Percentiles rank a stretch among this genome's conserved stretches.
phyloP scores from a whole-genome alignment of 208 protist species.

The Trypanosoma conorhini region DNA sequence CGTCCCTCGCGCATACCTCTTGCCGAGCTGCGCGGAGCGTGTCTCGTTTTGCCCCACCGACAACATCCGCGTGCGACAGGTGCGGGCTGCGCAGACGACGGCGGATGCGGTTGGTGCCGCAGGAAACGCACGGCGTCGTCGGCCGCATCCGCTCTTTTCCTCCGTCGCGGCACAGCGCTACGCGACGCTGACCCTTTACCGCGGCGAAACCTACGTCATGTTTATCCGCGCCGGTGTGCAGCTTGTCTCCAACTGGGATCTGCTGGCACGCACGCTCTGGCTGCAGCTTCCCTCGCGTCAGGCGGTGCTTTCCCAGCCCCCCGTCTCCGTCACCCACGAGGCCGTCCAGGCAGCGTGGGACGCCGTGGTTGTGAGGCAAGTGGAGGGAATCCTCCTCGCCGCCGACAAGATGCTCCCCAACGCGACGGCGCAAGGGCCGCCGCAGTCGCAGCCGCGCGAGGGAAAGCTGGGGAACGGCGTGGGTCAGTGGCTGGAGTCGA shows the following conservation, averaged over 20 bases:
- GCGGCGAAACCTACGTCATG: slow-evolving; percentile 65
- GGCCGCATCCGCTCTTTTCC: not conserved
- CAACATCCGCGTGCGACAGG: slow-evolving; percentile 51
- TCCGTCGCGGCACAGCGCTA: slow-evolving; percentile 22
- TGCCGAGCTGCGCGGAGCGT: slow-evolving; percentile 16
- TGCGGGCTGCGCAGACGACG: slow-evolving; percentile 27
- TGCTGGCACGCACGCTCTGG: slow-evolving; percentile 41
- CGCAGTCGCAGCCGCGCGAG: not conserved
- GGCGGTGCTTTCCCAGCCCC: slow-evolving; percentile 10
- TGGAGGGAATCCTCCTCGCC: not conserved
- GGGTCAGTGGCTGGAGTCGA: not conserved
- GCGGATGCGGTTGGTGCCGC: not conserved
- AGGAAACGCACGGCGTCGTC: not conserved
- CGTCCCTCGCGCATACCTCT: slow-evolving; percentile 4
- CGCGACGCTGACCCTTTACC: slow-evolving; percentile 46
- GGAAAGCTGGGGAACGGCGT: not conserved
- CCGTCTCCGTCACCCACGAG: not conserved
- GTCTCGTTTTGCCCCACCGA: slow-evolving; percentile 52
- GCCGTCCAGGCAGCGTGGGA: slow-evolving; percentile 2
- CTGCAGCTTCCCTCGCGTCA: slow-evolving; percentile 23
- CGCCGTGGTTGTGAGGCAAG: not conserved
- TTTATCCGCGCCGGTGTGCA: slow-evolving; percentile 35
- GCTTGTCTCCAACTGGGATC: slow-evolving; percentile 44
- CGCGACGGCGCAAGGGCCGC: not conserved
- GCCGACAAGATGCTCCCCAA: not conserved